Evolutionary conservation across 805 yeast species (phyloP).

Genomic region (Candida adriatica): DNA sequence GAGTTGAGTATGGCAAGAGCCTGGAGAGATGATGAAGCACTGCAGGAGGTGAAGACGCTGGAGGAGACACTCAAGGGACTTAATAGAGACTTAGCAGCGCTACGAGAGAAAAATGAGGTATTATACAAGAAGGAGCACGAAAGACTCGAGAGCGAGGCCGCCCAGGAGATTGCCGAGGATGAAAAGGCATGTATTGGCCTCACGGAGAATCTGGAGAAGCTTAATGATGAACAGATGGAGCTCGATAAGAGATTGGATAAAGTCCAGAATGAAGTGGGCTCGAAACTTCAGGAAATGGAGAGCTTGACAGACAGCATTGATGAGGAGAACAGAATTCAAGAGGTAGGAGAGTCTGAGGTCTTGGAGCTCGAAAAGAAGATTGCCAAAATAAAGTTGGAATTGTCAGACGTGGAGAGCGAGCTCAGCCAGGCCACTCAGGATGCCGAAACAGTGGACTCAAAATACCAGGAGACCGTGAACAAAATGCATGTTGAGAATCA

Average conservation of each 20-base stretch:
- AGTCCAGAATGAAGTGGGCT: constrained; percentile 1
- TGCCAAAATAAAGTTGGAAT: constrained; percentile 16
- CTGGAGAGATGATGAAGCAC: constrained; percentile 9
- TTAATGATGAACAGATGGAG: constrained; percentile 19
- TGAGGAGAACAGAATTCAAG: not conserved
- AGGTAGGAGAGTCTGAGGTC: not conserved
- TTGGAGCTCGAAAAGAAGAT: constrained; percentile 16
- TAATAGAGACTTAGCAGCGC: not conserved
- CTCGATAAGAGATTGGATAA: constrained; percentile 8
- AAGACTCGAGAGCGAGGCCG: constrained; percentile 11
- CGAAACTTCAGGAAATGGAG: constrained; percentile 1
- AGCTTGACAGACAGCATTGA: constrained; percentile 2
- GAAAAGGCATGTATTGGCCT: constrained; percentile 25
- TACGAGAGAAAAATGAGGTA: constrained; percentile 6
- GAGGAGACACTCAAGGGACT: constrained; percentile 10
- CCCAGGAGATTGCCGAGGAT: constrained; percentile 19
- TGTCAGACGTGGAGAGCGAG: constrained; percentile 15
- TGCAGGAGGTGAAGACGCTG: constrained; percentile 15
- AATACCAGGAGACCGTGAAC: constrained; percentile 20
- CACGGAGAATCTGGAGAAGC: constrained; percentile 22
- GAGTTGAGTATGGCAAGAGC: constrained; percentile 26
- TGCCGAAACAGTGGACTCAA: constrained; percentile 15
- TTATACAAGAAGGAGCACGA: constrained; percentile 2
- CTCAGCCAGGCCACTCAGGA: constrained; percentile 19
- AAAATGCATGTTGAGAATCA: constrained; percentile 30